Conservation (phyloP, 208 protist species). For the Leptomonas seymouri region DNA sequence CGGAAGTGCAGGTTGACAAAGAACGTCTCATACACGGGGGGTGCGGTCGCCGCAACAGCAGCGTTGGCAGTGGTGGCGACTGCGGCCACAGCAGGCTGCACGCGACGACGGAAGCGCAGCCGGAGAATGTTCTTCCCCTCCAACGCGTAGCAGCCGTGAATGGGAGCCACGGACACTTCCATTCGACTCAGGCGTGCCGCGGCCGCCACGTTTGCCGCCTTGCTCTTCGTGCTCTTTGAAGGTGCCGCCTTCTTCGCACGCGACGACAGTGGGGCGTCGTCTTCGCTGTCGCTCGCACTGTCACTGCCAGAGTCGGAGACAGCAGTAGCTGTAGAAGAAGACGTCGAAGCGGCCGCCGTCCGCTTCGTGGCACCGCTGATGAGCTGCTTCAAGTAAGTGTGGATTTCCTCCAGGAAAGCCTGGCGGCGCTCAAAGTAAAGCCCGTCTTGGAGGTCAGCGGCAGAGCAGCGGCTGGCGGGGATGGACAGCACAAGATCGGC, state of each 20-base stretch:
- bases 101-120: conserved; percentile 58
- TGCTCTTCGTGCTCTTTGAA: background rate
- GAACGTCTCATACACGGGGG: conserved; percentile 46
- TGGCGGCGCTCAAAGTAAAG: conserved; percentile 72
- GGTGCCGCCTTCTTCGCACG: background rate
- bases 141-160: conserved; percentile 64
- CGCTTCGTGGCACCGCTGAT: conserved; percentile 17
- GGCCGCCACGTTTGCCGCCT: conserved; percentile 21
- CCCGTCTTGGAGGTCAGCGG: conserved; percentile 68
- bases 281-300: background rate
- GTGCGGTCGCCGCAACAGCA: background rate
- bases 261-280: background rate
- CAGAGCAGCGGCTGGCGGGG: conserved; percentile 56
- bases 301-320: conserved; percentile 8
- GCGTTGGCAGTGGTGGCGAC: no score
- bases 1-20: conserved; percentile 79
- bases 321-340: background rate
- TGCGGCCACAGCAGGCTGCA: conserved; percentile 6
- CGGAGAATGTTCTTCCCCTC: conserved; percentile 64
- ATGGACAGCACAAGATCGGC: conserved; percentile 76
- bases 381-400: conserved; percentile 47
- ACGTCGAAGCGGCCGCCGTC: conserved; percentile 1
- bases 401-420: conserved; percentile 64
- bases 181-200: conserved; percentile 42
- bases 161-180: conserved; percentile 53